These are phyloP conservation scores for Scutellaria minor DNA, from an alignment of 257 asterid species.

Conservation along the genomic window DNA sequence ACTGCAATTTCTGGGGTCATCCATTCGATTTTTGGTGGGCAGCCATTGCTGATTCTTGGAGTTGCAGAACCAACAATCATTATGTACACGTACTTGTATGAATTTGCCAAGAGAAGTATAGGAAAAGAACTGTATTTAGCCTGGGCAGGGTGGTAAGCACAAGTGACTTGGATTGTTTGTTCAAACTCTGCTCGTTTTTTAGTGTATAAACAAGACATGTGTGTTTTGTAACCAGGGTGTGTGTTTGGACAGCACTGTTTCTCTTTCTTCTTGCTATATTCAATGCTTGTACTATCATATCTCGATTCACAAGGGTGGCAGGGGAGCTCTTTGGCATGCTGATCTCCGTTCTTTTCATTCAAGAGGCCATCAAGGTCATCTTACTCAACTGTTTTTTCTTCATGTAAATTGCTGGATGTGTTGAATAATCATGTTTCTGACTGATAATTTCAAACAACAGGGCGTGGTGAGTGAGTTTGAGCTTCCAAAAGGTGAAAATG, in stretches of 20 bases:
- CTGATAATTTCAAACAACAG: conserved; percentile 37
- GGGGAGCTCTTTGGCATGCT: conserved; percentile 96
- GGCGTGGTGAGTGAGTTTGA: conserved; percentile 56
- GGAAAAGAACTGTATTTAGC: conserved; percentile 73
- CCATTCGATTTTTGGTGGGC: conserved; percentile 84
- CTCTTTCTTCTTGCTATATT: conserved; percentile 61
- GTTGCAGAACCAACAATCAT: conserved; percentile 96
- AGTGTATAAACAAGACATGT: neutral
- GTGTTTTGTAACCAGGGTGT: conserved; percentile 52
- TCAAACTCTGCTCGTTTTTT: neutral
- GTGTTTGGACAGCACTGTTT: conserved; percentile 62
- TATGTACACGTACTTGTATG: conserved; percentile 78
- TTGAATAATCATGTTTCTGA: neutral
- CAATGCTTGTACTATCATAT: conserved; percentile 58
- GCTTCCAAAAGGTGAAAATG: conserved; percentile 54
- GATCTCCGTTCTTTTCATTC: conserved; percentile 81
- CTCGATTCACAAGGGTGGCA: conserved; percentile 87
- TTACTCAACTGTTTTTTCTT: neutral
- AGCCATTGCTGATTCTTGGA: conserved; percentile 83
- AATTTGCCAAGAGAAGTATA: conserved; percentile 57
- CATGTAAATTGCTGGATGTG: neutral
- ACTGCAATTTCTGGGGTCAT: conserved; percentile 85
- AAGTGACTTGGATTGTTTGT: neutral
- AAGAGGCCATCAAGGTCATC: conserved; percentile 81
- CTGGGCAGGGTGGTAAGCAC: conserved; percentile 83